phyloP scores from a whole-genome alignment of 1,284 basidiomycete genomes.

The Phenoliferia sp. region DNA sequence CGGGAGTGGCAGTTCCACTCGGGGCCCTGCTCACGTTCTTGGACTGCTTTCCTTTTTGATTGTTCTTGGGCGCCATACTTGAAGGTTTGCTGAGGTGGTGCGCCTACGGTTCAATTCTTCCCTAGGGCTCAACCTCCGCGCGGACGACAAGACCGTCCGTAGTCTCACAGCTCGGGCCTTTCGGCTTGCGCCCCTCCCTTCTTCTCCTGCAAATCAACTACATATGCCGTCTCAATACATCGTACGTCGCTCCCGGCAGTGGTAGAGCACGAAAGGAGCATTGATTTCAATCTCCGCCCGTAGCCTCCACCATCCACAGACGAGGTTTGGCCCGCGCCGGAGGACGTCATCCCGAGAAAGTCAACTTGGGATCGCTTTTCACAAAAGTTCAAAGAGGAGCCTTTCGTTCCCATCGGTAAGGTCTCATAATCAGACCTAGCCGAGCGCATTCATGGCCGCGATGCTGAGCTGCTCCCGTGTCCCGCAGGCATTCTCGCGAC shows the following conservation, averaged over 20 bases:
- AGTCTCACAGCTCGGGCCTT: too few relatives aligned
- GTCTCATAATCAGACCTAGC: too few relatives aligned
- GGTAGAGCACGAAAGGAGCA: too few relatives aligned
- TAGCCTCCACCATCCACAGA: slow-evolving; percentile 7
- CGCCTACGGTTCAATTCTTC: neutral
- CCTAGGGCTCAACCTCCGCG: too few relatives aligned
- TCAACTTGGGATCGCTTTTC: slow-evolving; percentile 26
- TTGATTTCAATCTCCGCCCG: too few relatives aligned
- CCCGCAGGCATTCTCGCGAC: slow-evolving; percentile 34
- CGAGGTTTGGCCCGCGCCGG: slow-evolving; percentile 7
- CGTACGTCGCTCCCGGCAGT: too few relatives aligned
- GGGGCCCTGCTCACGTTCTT: slow-evolving; percentile 22
- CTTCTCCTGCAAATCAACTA: neutral
- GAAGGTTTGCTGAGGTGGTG: slow-evolving; percentile 1
- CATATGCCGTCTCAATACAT: too few relatives aligned
- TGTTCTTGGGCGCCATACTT: slow-evolving; percentile 24
- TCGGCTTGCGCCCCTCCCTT: too few relatives aligned
- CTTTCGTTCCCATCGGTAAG: slow-evolving; percentile 37
- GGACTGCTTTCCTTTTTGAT: slow-evolving; percentile 15
- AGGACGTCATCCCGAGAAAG: slow-evolving; percentile 7
- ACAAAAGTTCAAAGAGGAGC: slow-evolving; percentile 37
- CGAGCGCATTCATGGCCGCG: neutral
- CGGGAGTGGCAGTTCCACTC: slow-evolving; percentile 26
- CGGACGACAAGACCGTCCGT: too few relatives aligned
- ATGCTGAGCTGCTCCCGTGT: neutral